Percentiles rank a stretch among this genome's conserved stretches.
Evolutionary conservation across 352 stramenopile genomes (phyloP).

Genomic region (Pythium plurisporium): DNA sequence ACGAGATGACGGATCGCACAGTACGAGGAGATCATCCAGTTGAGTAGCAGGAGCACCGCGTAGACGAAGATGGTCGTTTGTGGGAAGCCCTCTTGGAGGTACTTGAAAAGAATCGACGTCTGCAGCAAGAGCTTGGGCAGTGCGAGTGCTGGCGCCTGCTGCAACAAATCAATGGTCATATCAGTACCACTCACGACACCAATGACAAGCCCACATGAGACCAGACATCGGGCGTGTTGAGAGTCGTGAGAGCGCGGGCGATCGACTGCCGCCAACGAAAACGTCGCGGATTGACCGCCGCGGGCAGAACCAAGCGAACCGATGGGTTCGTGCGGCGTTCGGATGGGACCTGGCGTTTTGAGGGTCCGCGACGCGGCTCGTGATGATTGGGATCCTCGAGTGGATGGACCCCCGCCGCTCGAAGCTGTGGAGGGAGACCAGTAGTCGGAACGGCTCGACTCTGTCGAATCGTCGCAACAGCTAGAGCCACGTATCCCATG

Average conservation of each 20-base stretch:
- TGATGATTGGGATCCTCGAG: not conserved
- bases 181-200: not conserved
- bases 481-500: conserved; percentile 29
- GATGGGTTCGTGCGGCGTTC: not conserved
- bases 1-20: conserved; percentile 14
- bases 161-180: not conserved
- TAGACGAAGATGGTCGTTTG: conserved; percentile 36
- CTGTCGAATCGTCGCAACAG: conserved; percentile 26
- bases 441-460: not conserved
- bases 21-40: conserved; percentile 48
- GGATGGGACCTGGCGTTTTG: too few relatives aligned
- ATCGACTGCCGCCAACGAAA: too few relatives aligned
- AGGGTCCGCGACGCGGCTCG: too few relatives aligned
- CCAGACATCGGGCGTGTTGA: too few relatives aligned
- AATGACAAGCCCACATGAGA: not conserved
- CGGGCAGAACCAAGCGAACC: too few relatives aligned
- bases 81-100: conserved; percentile 43
- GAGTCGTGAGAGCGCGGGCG: too few relatives aligned
- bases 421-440: conserved; percentile 5
- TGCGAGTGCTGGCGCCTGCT: conserved; percentile 36
- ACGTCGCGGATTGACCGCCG: too few relatives aligned
- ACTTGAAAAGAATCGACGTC: conserved; percentile 34
- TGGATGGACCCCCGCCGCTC: not conserved
- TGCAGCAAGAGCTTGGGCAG: conserved; percentile 48
- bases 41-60: conserved; percentile 32